Conservation (phyloP, 2,329 filamentous ascomycete genomes). For the Fusarium nurragi region DNA sequence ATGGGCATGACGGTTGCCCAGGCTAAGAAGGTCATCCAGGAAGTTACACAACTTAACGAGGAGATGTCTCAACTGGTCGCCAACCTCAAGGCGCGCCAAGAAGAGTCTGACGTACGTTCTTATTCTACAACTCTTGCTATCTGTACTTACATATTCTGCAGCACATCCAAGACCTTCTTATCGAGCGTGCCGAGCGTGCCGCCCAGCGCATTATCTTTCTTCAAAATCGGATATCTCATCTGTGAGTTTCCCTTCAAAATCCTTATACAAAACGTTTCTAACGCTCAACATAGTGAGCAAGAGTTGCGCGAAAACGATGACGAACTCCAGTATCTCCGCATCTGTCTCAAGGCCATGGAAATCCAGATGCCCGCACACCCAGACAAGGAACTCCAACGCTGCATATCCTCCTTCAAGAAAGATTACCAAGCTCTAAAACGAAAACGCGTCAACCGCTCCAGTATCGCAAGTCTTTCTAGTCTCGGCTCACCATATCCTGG, state of each 20-base stretch:
- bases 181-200: conserved; percentile 66
- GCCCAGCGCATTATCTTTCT: conserved; percentile 68
- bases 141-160: conserved; percentile 47
- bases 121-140: neutral
- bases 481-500: conserved; percentile 43
- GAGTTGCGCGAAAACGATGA: conserved; percentile 66
- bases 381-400: conserved; percentile 66
- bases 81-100: conserved; percentile 63
- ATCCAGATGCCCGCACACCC: conserved; percentile 63
- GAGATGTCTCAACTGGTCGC: conserved; percentile 61
- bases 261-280: neutral
- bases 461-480: conserved; percentile 43
- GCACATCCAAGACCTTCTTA: conserved; percentile 70
- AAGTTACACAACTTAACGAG: conserved; percentile 56
- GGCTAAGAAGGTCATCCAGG: conserved; percentile 51
- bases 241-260: conserved; percentile 54
- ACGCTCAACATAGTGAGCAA: conserved; percentile 56
- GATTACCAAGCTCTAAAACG: conserved; percentile 64
- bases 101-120: conserved; percentile 65
- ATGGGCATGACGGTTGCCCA: conserved; percentile 48
- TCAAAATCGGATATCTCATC: conserved; percentile 65
- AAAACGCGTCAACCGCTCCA: conserved; percentile 51
- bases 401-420: conserved; percentile 69
- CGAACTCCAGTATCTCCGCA: conserved; percentile 68
- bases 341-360: conserved; percentile 71